phyloP scores from a whole-genome alignment of 441 rosid genomes.

The Metrosideros polymorpha region DNA sequence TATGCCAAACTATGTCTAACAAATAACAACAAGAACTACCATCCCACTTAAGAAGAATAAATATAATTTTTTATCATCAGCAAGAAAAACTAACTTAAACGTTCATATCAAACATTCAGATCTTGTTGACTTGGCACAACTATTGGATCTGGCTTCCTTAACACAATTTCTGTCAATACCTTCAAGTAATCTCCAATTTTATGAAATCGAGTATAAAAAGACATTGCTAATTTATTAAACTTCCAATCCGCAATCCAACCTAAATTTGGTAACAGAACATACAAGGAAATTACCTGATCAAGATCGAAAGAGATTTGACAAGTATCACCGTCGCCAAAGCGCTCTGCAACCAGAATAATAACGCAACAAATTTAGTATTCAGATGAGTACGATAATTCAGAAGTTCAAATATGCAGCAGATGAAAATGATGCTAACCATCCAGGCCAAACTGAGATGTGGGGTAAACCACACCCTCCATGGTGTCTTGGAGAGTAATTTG shows the following conservation, averaged over 20 bases:
- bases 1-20: not conserved
- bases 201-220: not conserved
- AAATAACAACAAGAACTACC: not conserved
- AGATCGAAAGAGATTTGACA: slow-evolving; percentile 90
- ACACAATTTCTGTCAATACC: not conserved
- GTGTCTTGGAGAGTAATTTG: slow-evolving; percentile 99
- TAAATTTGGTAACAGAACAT: not conserved
- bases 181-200: not conserved
- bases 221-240: not conserved
- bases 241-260: not conserved
- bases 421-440: slow-evolving; percentile 60
- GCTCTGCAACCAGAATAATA: slow-evolving; percentile 48
- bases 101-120: not conserved
- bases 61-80: not conserved
- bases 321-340: slow-evolving; percentile 96
- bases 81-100: not conserved
- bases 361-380: not conserved
- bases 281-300: slow-evolving; percentile 62
- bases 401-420: slow-evolving; percentile 7
- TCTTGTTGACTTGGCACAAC: not conserved
- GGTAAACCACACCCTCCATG: slow-evolving; percentile 91
- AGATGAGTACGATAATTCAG: not conserved
- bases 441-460: slow-evolving; percentile 93
- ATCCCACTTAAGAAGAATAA: not conserved
- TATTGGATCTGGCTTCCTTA: not conserved